These are phyloP conservation scores for Alopecurus myosuroides DNA, from an alignment of 176 grass and related monocot genomes.

Conservation along the genomic window DNA sequence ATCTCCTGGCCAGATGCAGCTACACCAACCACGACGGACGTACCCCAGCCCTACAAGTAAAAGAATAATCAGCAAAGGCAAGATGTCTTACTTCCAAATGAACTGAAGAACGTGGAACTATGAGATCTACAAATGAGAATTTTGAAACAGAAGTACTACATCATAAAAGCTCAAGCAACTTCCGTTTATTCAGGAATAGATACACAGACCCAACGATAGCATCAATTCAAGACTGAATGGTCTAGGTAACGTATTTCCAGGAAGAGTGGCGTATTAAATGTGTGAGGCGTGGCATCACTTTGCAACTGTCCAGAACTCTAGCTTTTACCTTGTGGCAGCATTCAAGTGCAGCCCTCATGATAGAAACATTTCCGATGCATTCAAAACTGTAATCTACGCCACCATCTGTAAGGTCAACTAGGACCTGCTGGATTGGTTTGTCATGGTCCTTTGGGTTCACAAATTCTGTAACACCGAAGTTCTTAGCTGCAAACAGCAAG, in stretches of 20 bases:
- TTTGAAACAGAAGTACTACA: neutral
- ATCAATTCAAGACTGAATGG: neutral
- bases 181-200: neutral
- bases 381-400: constrained; percentile 99
- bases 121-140: neutral
- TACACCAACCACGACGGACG: constrained; percentile 84
- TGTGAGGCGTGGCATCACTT: neutral
- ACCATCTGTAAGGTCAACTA: constrained; percentile 86
- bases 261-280: neutral
- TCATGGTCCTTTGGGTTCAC: constrained; percentile 97
- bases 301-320: neutral
- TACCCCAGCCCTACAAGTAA: constrained; percentile 90
- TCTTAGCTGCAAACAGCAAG: constrained; percentile 67
- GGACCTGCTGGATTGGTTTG: constrained; percentile 89
- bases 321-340: constrained; percentile 95
- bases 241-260: neutral
- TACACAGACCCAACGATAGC: neutral
- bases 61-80: neutral
- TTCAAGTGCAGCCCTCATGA: constrained; percentile 94
- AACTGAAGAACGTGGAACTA: neutral
- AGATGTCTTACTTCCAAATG: neutral
- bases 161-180: neutral
- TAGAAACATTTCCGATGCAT: constrained; percentile 93
- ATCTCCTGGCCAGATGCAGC: constrained; percentile 98
- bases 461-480: constrained; percentile 96